Evolutionary conservation across 441 rosid species (phyloP), one percentile per base, ranked within the genome.

Genomic region (Pelargonium fulgidum): DNA sequence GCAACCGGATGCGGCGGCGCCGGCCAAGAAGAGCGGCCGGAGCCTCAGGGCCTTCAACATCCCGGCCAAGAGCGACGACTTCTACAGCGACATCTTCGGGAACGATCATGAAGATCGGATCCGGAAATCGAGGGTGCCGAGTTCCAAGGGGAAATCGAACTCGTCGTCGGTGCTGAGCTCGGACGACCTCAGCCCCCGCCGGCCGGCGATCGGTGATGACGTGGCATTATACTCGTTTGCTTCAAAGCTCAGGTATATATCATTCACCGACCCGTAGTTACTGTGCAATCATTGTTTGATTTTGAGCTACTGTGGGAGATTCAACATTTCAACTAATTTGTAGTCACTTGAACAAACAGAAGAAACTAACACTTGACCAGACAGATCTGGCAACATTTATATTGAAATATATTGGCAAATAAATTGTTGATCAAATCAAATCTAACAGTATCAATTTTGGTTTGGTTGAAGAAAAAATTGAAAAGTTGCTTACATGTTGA

Each of bases 111-210:
- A 71, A 66, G 11, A 7, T 13, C 41, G 64, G 7, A 3, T 36
- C 14, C 41, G 70, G 24, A 74, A 71, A 66, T 87, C 89, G 50
- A 83, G 88, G 67, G 90, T 86, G 48, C 72, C 83, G 1, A 82
- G 69, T n/a, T 79, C 91, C 14, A 91, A 85, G 39, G 77, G 76
- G 26, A 82, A 82, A 56, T 86, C 92, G 0, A 88, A 88, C 71
- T 87, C 97, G 0, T 89, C 96, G 0, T 89, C 97, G 0, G 85
- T 82, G 6, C 70, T 89, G 22, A 89, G 96, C 68, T 93, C 92
- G 0, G 97, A 83, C 76, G 97, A 87, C 52, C 82, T 84, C 11
- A 93, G 95, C 71, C 97, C 99, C 62, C 84, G 78, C 70, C 82
- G 85, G 65, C 89, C 79, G 13, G 77, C 70, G 19, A 69, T 75